Evolutionary conservation across 768 basidiomycete species (phyloP), one percentile per base, ranked within the genome.

Genomic region (Boletus subparvulus): DNA sequence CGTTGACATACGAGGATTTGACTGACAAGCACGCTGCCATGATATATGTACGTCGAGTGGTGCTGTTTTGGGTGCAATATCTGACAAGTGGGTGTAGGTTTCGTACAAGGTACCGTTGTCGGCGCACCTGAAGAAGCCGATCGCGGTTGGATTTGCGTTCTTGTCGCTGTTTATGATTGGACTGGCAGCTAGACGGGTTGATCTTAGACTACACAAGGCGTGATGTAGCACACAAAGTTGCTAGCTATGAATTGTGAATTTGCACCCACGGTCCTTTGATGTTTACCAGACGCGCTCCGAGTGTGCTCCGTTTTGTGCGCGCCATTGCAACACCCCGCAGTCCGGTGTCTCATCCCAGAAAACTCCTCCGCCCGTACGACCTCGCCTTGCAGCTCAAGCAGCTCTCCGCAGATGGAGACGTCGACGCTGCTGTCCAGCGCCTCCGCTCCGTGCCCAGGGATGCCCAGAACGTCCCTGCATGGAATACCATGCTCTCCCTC

Each of bases 121-220:
- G 41, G 87, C 92, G n/a, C 89, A 93, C 70, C 72, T 97, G 57
- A 88, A 86, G 73, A 98, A 98, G 73, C 92, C 92, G 1, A 52
- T 91, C 30, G 84, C 87, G 12, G 92, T 95, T 28, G 83, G 87
- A 10, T 76, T 78, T 17, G 91, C 86, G 2, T 84, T 89, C 71
- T 73, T 90, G 51, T 76, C 78, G 43, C 56, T 94, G 45, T 95
- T 95, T 72, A 68, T 75, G 59, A 68, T 77, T 53, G 77, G 73
- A 43, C 69, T 78, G 60, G 70, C 65, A 30, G 73, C 77, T 59
- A 78, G 80, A 66, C 76, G 86, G 26, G 74, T 86, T 24, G 81
- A 85, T 64, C 72, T 78, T 53, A 76, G 77, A 47, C 75, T 87
- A 59, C 73, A 77, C 62, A 78, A 74, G 66, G 62, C 71, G 54